phyloP scores from a whole-genome alignment of 129 eudicot genomes.

The Helichrysum umbraculigerum region DNA sequence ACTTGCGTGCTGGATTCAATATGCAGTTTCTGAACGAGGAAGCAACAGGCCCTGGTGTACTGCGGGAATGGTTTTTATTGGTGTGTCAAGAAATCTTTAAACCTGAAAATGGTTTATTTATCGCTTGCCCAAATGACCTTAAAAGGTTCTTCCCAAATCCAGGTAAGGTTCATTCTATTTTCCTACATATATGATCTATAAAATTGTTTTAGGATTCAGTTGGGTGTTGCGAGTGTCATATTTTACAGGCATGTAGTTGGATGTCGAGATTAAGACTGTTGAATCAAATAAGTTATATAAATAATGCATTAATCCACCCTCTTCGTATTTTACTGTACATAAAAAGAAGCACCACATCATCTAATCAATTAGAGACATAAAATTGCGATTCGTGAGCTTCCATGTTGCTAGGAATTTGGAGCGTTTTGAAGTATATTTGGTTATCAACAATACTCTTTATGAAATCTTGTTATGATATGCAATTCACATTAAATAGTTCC shows the following conservation, averaged over 20 bases:
- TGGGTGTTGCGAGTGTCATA: not conserved
- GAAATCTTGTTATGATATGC: not conserved
- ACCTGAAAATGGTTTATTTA: constrained; percentile 71
- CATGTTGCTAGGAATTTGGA: too few relatives aligned
- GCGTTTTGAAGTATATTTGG: not conserved
- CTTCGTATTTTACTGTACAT: too few relatives aligned
- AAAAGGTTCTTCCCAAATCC: constrained; percentile 85
- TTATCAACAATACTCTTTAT: not conserved
- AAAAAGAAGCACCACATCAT: too few relatives aligned
- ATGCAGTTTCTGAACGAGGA: constrained; percentile 80
- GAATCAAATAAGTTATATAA: too few relatives aligned
- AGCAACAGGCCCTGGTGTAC: constrained; percentile 90
- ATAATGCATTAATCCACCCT: too few relatives aligned
- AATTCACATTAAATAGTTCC: not conserved
- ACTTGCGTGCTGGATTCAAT: constrained; percentile 59
- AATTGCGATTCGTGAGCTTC: too few relatives aligned
- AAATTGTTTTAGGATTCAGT: not conserved
- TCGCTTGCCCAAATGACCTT: constrained; percentile 74
- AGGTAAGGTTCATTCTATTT: constrained; percentile 38
- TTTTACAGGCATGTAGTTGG: too few relatives aligned
- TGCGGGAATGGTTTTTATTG: constrained; percentile 83
- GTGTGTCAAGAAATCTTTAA: constrained; percentile 80
- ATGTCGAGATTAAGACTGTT: too few relatives aligned
- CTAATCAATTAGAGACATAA: too few relatives aligned
- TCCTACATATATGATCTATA: not conserved